Evolutionary conservation across 495 filamentous ascomycete species (phyloP).

Genomic region (Rhypophila decipiens): DNA sequence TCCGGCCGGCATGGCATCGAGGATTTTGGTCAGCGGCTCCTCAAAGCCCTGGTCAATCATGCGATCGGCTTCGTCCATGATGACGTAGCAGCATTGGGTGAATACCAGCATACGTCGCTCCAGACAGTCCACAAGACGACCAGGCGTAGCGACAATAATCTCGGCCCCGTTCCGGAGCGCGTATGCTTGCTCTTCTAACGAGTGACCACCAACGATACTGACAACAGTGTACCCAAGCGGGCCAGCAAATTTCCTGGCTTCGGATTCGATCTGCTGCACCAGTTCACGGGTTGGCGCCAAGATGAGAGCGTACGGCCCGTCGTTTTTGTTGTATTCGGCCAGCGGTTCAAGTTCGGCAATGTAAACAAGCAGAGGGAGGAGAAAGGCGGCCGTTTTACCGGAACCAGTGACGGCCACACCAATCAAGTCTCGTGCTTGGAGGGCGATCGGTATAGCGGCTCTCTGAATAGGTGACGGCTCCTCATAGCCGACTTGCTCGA

Average conservation of each 20-base stretch:
- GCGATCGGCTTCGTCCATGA: constrained; percentile 94
- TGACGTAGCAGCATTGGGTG: constrained; percentile 94
- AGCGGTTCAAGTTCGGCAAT: constrained; percentile 86
- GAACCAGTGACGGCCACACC: constrained; percentile 98
- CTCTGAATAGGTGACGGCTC: constrained; percentile 90
- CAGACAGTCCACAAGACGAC: constrained; percentile 94
- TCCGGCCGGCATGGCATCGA: constrained; percentile 88
- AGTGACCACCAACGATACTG: constrained; percentile 94
- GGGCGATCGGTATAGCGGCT: constrained; percentile 90
- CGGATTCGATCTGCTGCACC: constrained; percentile 94
- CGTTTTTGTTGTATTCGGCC: constrained; percentile 83
- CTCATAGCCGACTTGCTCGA: constrained; percentile 82
- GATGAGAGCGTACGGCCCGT: constrained; percentile 94
- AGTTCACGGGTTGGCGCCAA: constrained; percentile 97
- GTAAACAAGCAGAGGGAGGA: constrained; percentile 92
- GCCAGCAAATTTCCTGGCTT: constrained; percentile 87
- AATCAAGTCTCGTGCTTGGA: constrained; percentile 90
- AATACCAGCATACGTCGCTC: constrained; percentile 89
- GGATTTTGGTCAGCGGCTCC: constrained; percentile 95
- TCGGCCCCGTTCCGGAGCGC: constrained; percentile 92
- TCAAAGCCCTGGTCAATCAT: constrained; percentile 99
- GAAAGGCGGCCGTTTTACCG: constrained; percentile 95
- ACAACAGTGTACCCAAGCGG: constrained; percentile 94
- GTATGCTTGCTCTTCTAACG: constrained; percentile 90
- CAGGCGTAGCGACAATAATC: constrained; percentile 97